Evolutionary conservation across 139 green algal genomes (phyloP).

Genomic region (Limnomonas spitsbergensis): DNA sequence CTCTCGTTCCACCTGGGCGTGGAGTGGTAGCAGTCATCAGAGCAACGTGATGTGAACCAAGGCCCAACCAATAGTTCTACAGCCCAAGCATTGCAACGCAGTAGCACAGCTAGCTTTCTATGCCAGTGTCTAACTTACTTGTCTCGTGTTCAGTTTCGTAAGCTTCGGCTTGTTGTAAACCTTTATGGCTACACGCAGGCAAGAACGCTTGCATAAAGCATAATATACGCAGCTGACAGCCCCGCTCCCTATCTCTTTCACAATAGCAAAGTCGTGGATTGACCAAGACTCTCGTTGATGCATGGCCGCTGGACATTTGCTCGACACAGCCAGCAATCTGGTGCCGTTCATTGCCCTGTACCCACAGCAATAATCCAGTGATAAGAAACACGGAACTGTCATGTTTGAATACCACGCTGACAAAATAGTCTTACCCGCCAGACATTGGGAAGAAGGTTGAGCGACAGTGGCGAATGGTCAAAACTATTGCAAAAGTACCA

Average conservation of each 20-base stretch:
- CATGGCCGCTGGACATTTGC: constrained; percentile 29
- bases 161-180: constrained; percentile 71
- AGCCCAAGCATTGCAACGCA: not conserved
- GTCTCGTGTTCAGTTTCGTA: constrained; percentile 61
- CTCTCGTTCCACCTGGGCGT: constrained; percentile 62
- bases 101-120: not conserved
- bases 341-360: constrained; percentile 11
- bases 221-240: constrained; percentile 67
- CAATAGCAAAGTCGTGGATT: constrained; percentile 65
- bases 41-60: too few species aligned
- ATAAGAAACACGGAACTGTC: too few species aligned
- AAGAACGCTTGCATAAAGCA: constrained; percentile 49
- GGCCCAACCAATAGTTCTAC: not conserved
- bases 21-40: too few species aligned
- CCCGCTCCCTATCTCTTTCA: constrained; percentile 71
- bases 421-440: too few species aligned
- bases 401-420: too few species aligned
- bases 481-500: too few species aligned
- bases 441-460: too few species aligned
- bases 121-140: constrained; percentile 22
- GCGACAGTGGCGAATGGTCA: too few species aligned
- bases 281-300: constrained; percentile 44
- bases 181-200: constrained; percentile 63
- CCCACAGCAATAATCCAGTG: not conserved
- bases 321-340: constrained; percentile 25